A percentile compares a stretch with the other conserved stretches of the same genome.
Conservation (phyloP, 805 yeast genomes). For the Candida orba region DNA sequence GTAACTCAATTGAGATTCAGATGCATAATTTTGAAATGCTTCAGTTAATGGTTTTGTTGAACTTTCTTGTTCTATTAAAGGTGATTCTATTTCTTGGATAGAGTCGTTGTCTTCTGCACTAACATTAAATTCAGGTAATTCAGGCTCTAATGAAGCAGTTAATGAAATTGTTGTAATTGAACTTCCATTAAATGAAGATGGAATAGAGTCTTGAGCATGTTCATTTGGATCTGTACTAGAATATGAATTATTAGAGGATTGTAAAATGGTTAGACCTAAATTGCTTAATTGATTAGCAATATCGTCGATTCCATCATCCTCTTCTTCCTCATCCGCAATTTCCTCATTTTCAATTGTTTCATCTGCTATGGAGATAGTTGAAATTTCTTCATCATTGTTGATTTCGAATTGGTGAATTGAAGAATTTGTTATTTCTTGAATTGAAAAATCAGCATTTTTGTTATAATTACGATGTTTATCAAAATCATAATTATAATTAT, state of each 20-base stretch:
- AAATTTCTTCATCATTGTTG: background rate
- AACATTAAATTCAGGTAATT: background rate
- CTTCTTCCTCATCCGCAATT: background rate
- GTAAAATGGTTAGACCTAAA: slow-evolving; percentile 1
- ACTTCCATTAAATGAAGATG: background rate
- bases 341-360: background rate
- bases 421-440: slow-evolving; percentile 5
- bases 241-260: background rate
- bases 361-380: background rate
- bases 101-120: background rate
- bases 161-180: too few relatives aligned
- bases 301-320: background rate
- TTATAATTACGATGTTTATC: background rate
- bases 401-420: background rate
- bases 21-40: background rate
- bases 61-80: background rate
- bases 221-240: background rate
- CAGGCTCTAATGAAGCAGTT: background rate
- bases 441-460: slow-evolving; percentile 1
- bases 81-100: background rate
- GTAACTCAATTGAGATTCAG: slow-evolving; percentile 11
- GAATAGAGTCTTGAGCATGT: background rate
- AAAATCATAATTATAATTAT: slow-evolving; percentile 11
- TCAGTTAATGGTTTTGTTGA: background rate
- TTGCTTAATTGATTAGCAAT: slow-evolving; percentile 1